Evolutionary conservation across 2,329 filamentous ascomycete genomes (phyloP).

Genomic region (Pezicula rhizophila): DNA sequence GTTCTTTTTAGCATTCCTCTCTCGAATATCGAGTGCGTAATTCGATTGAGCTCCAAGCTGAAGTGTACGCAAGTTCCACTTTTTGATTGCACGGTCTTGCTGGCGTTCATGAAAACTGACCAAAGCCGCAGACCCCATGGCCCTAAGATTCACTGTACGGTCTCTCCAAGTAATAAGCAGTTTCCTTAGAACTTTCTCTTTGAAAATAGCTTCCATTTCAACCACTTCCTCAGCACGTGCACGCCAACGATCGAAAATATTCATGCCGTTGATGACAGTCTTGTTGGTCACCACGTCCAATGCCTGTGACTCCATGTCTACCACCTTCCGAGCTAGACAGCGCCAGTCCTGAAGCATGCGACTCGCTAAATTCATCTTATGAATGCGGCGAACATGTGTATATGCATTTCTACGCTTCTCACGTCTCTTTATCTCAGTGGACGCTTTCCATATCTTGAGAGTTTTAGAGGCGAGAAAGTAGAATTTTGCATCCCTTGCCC

Average conservation of each 20-base stretch:
- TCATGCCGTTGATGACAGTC: conserved; percentile 20
- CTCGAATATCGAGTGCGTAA: conserved; percentile 22
- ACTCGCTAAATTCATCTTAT: conserved; percentile 23
- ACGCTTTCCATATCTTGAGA: conserved; percentile 24
- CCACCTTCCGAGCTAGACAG: conserved; percentile 13
- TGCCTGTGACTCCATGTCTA: conserved; percentile 24
- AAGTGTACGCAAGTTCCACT: conserved; percentile 25
- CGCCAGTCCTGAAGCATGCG: conserved; percentile 21
- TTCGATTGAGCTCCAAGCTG: conserved; percentile 20
- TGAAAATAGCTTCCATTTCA: conserved; percentile 20
- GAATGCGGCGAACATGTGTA: conserved; percentile 21
- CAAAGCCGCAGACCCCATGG: conserved; percentile 21
- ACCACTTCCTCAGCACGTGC: conserved; percentile 19
- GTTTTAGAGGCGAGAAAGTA: conserved; percentile 23
- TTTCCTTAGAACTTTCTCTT: conserved; percentile 18
- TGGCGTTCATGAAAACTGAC: conserved; percentile 22
- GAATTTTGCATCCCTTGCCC: conserved; percentile 22
- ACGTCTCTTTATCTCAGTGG: conserved; percentile 19
- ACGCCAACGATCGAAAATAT: conserved; percentile 27
- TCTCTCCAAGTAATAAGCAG: conserved; percentile 21
- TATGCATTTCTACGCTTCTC: conserved; percentile 26
- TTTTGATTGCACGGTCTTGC: conserved; percentile 21
- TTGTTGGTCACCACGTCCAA: conserved; percentile 17
- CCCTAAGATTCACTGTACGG: conserved; percentile 15
- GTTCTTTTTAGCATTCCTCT: conserved; percentile 25